phyloP scores from a whole-genome alignment of 2,329 filamentous ascomycete genomes.

The Fusarium oxysporum region DNA sequence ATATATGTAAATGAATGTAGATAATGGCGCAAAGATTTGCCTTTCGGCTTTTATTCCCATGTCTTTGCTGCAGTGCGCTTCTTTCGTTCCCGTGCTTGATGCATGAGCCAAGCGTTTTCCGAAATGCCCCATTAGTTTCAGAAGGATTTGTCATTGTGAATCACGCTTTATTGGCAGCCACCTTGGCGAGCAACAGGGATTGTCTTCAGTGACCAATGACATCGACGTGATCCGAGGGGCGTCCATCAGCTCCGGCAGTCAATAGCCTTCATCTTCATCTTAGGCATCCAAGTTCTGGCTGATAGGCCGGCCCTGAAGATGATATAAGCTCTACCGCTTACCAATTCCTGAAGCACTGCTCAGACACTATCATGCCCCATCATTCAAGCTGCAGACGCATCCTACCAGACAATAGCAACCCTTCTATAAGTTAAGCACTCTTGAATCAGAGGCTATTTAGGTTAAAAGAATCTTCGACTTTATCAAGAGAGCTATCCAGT shows the following conservation, averaged over 20 bases:
- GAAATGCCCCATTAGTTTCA: neutral
- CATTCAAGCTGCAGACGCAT: too few relatives aligned
- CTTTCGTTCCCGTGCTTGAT: neutral
- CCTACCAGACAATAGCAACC: too few relatives aligned
- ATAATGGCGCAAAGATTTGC: fast-evolving
- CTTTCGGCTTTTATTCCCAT: neutral
- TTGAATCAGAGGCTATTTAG: too few relatives aligned
- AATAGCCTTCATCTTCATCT: too few relatives aligned
- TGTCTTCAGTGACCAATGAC: neutral
- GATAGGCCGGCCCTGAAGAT: too few relatives aligned
- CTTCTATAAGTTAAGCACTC: too few relatives aligned
- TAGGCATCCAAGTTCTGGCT: fast-evolving
- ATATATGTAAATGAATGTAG: too few relatives aligned
- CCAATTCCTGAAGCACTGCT: too few relatives aligned
- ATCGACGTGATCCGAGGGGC: fast-evolving
- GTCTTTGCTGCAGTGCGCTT: neutral
- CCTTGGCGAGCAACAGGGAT: neutral
- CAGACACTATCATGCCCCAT: neutral
- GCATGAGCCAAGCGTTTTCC: neutral
- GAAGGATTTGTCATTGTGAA: too few relatives aligned
- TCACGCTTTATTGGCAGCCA: neutral
- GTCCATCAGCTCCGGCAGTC: too few relatives aligned
- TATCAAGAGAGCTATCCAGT: too few relatives aligned
- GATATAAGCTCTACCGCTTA: neutral
- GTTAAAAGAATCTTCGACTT: too few relatives aligned